Conservation (phyloP, 192 early-diverging fungal genomes). For the Linderina pennispora region DNA sequence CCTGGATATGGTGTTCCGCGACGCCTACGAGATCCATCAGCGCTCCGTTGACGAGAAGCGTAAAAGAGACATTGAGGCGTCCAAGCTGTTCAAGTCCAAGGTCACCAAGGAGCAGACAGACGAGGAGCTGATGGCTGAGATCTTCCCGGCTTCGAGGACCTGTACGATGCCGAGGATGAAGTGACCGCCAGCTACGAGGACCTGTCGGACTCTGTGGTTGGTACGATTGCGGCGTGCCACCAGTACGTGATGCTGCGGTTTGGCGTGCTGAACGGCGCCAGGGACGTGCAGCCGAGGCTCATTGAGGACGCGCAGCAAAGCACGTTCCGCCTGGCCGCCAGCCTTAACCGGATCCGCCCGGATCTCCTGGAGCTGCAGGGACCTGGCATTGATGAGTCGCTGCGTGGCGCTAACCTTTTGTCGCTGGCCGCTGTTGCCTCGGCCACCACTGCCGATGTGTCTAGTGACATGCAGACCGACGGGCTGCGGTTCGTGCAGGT, state of each 20-base stretch:
- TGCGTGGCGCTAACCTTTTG: slow-evolving; percentile 32
- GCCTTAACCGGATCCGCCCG: slow-evolving; percentile 5
- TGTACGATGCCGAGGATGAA: slow-evolving; percentile 46
- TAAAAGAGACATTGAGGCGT: slow-evolving; percentile 25
- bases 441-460: not conserved
- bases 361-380: slow-evolving; percentile 10
- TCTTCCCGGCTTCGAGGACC: slow-evolving; percentile 79
- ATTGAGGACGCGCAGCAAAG: slow-evolving; percentile 19
- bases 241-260: slow-evolving; percentile 51
- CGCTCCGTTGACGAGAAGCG: slow-evolving; percentile 26
- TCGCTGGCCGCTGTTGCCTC: slow-evolving; percentile 22
- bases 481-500: slow-evolving; percentile 33
- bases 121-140: slow-evolving; percentile 61
- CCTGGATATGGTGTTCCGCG: slow-evolving; percentile 18
- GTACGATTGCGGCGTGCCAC: slow-evolving; percentile 45
- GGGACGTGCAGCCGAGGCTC: slow-evolving; percentile 8
- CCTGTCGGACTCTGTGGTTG: slow-evolving; percentile 45
- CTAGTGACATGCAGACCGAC: too few species aligned
- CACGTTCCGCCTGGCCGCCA: slow-evolving; percentile 20
- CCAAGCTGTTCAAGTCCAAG: slow-evolving; percentile 25
- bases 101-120: slow-evolving; percentile 53
- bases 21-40: slow-evolving; percentile 30
- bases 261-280: slow-evolving; percentile 1
- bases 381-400: slow-evolving; percentile 3
- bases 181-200: slow-evolving; percentile 37